Base-by-base conservation (phyloP, 2,329 filamentous ascomycete genomes). In the Sporothrix brasiliensis region DNA sequence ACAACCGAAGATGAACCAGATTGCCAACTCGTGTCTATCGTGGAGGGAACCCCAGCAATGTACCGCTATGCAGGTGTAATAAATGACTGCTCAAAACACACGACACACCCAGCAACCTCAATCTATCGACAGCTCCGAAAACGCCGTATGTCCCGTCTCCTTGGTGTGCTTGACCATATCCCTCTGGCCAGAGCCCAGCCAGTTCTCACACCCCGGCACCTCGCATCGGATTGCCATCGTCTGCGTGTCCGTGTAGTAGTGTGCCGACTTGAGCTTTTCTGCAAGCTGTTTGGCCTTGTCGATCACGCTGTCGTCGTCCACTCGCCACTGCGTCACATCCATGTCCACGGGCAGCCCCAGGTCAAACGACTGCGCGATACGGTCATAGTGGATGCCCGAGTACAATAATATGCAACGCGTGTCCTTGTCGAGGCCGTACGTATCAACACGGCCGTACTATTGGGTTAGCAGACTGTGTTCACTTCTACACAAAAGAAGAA, bases 381-480 rank as follows among this genome's bases (percentile, higher is more conserved):
- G 90, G 79, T 97, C 94, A 80, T 97, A 97, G 79, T 97, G 94
- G 67, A 97, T 95, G 2, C 93, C 93, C 0, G 91, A 94, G 80
- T 97, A 97, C 0, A 97, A 89, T 30, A 97, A 83, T 34, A 97
- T 88, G 76, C 92, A 94, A 7, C 92, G 86, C 53, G 85, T 87
- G 47, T 82, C 79, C 68, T 87, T 87, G 0, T 88, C 88, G 77
- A 95, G 92, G 74, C 96, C 96, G 80, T 94, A 96, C 5, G 87
- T 87, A 76, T 93, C 90, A 6, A 92, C 83, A 4, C 79, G 77
- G 30, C 78, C 76, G 39, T 76, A 76, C 76, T 72, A 54, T 4
- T 24, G 2, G 24, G 44, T 67, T 34, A 39, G 14, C 54, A 9
- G 19, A 53, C 1, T 54, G 27, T 41, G 10, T 24, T 16, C 58